These are phyloP conservation scores for Lactarius hengduanensis DNA, from an alignment of 768 basidiomycete species.

Conservation along the genomic window DNA sequence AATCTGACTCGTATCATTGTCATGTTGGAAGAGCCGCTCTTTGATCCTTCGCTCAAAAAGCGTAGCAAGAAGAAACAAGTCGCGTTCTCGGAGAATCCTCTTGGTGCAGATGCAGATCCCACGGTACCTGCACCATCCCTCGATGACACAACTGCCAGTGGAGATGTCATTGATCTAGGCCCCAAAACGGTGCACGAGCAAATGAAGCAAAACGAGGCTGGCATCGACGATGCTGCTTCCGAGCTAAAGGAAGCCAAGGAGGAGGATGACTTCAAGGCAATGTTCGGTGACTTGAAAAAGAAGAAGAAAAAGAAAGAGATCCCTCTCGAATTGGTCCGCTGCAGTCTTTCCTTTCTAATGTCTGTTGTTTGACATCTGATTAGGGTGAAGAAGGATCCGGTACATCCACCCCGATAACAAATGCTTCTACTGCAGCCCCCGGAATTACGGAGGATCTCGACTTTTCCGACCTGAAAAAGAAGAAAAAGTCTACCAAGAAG, in stretches of 20 bases:
- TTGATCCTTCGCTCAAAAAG: slow-evolving; percentile 76
- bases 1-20: slow-evolving; percentile 36
- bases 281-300: slow-evolving; percentile 89
- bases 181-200: slow-evolving; percentile 73
- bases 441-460: slow-evolving; percentile 69
- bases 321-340: slow-evolving; percentile 72
- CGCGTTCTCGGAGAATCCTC: slow-evolving; percentile 80
- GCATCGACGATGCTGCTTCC: slow-evolving; percentile 36
- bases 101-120: slow-evolving; percentile 79
- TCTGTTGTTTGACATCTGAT: slow-evolving; percentile 3
- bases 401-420: slow-evolving; percentile 55
- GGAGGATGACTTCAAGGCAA: slow-evolving; percentile 75
- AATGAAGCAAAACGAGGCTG: slow-evolving; percentile 53
- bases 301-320: slow-evolving; percentile 93
- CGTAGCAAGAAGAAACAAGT: slow-evolving; percentile 88
- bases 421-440: slow-evolving; percentile 30
- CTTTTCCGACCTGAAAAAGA: slow-evolving; percentile 97
- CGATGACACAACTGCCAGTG: slow-evolving; percentile 65
- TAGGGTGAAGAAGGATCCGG: slow-evolving; percentile 66
- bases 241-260: slow-evolving; percentile 51
- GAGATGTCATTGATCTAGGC: slow-evolving; percentile 74
- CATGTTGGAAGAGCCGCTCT: slow-evolving; percentile 72
- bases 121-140: slow-evolving; percentile 76
- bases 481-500: slow-evolving; percentile 86
- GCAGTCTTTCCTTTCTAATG: not conserved